Base-by-base conservation (phyloP, 2,329 filamentous ascomycete genomes). In the Talaromyces sp. region DNA sequence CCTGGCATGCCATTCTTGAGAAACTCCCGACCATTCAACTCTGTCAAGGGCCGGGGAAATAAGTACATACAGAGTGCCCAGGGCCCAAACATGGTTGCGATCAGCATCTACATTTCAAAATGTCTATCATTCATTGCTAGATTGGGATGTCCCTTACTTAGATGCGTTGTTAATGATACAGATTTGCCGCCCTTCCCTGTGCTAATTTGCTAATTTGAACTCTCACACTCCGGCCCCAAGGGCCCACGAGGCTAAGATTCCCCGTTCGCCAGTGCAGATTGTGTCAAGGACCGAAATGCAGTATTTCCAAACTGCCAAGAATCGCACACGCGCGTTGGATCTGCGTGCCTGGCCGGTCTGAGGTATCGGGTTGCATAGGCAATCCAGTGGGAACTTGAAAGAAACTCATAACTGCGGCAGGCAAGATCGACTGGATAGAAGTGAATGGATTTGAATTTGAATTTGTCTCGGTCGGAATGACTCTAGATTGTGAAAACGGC, bases 401-500 rank as follows among this genome's bases (percentile, higher is more conserved):
- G 5, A 27, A 27, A 27, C 5, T 27, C 4, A 4, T 4, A 27
- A 27, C 24, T 9, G 9, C 24, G 19, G 19, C 24, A 27, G 19
- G 19, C 24, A 27, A 27, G 24, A 27, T 27, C 24, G 4, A 27
- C 24, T 27, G 24, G 24, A 27, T 27, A 27, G 24, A 27, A 27
- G 4, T 27, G 24, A 27, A 27, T 27, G 4, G 24, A 27, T 4
- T 27, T 27, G 24, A 10, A 40, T 11, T 37, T 48, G 16, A 27
- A 29, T 16, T 30, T 16, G 14, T 17, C 16, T 47, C 47, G 41
- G 49, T 49, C 46, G 32, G 41, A 50, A 43, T 37, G 39, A 45
- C 36, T 35, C 39, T 36, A 35, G 29, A 35, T 58, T 57, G 53
- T 19, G 46, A 49, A 60, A 63, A 63, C 59, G 59, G 59, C 52